Evolutionary conservation across 2,329 filamentous ascomycete species (phyloP).

Genomic region (Exophiala sp.): DNA sequence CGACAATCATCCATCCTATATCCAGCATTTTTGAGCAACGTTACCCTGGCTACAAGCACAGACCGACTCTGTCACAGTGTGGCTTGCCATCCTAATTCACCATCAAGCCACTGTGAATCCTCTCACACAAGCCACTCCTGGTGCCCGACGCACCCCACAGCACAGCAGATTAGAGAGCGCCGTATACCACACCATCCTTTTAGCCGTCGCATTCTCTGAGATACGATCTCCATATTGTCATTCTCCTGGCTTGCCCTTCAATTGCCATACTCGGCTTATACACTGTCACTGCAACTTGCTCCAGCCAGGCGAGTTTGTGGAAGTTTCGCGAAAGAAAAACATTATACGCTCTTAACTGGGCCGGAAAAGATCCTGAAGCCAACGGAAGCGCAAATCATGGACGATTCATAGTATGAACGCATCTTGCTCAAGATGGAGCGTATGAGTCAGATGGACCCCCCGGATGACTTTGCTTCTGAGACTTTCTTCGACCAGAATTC

Average conservation of each 20-base stretch:
- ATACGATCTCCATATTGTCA: too few relatives aligned
- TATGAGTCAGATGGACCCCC: constrained; percentile 15
- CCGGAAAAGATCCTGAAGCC: too few relatives aligned
- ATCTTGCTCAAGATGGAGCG: constrained; percentile 7
- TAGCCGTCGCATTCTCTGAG: too few relatives aligned
- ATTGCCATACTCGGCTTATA: too few relatives aligned
- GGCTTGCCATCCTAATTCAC: neutral
- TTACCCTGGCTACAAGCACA: constrained; percentile 1
- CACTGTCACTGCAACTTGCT: too few relatives aligned
- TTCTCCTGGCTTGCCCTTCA: too few relatives aligned
- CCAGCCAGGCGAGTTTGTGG: neutral
- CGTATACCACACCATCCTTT: neutral
- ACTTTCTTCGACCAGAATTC: constrained; percentile 26
- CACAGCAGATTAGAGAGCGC: neutral
- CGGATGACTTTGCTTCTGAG: constrained; percentile 24
- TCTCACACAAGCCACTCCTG: neutral
- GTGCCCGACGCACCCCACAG: neutral
- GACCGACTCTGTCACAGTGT: neutral
- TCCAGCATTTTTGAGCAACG: too few relatives aligned
- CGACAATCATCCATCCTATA: too few relatives aligned
- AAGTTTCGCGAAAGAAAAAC: neutral
- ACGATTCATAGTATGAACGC: constrained; percentile 2
- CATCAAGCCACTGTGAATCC: neutral
- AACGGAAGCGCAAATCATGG: neutral
- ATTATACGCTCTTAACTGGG: too few relatives aligned